Conservation (phyloP, 1,284 basidiomycete genomes). For the Boletus semigastroideus region DNA sequence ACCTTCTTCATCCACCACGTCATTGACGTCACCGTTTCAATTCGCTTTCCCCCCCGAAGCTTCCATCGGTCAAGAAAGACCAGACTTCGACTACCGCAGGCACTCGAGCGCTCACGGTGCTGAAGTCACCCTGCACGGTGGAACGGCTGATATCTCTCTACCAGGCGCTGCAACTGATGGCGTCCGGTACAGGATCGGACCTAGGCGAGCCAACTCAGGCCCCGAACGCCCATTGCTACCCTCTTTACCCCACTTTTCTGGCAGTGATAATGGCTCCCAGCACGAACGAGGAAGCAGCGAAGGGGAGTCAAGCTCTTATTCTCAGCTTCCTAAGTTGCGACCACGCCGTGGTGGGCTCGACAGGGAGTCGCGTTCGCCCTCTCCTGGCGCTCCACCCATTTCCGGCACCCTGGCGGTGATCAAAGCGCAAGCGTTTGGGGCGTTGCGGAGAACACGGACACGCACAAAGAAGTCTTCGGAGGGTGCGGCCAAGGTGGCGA, state of each 20-base stretch:
- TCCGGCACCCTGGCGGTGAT: slow-evolving; percentile 82
- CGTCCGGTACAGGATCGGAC: slow-evolving; percentile 58
- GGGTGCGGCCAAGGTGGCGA: slow-evolving; percentile 69
- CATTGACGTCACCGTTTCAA: slow-evolving; percentile 62
- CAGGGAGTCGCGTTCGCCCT: slow-evolving; percentile 66
- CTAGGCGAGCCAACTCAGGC: slow-evolving; percentile 47
- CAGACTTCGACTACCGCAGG: slow-evolving; percentile 66
- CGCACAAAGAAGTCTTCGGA: slow-evolving; percentile 71
- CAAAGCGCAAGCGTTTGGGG: slow-evolving; percentile 84
- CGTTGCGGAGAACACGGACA: slow-evolving; percentile 71
- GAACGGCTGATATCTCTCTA: slow-evolving; percentile 69
- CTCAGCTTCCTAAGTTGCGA: slow-evolving; percentile 40
- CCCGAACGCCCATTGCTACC: slow-evolving; percentile 53
- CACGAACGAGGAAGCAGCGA: slow-evolving; percentile 59
- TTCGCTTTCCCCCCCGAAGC: slow-evolving; percentile 59
- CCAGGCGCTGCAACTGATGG: slow-evolving; percentile 47
- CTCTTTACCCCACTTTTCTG: slow-evolving; percentile 48
- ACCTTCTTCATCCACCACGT: slow-evolving; percentile 61
- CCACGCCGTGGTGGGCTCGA: slow-evolving; percentile 46
- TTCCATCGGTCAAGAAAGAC: slow-evolving; percentile 50
- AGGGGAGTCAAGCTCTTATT: slow-evolving; percentile 48
- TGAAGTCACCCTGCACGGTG: slow-evolving; percentile 67
- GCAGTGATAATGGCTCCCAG: slow-evolving; percentile 49
- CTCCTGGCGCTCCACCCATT: slow-evolving; percentile 60
- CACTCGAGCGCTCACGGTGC: slow-evolving; percentile 48